Base-by-base conservation (phyloP, 73 alveolate genomes). In the Stentor roeselii region DNA sequence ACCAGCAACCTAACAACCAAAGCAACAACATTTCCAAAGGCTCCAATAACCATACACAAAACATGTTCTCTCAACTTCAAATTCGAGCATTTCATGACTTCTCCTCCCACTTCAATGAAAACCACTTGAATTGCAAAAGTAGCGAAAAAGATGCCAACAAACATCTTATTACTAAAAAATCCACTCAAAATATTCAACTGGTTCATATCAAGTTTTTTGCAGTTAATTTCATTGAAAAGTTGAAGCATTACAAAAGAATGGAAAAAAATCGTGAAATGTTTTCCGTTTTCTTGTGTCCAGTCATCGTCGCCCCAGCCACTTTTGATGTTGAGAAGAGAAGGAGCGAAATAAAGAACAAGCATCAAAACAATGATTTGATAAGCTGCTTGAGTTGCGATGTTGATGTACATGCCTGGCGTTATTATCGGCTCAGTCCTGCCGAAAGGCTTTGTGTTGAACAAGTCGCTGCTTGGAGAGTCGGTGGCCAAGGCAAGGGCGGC, bases 401-500 rank as follows among this genome's bases (percentile, higher is more conserved):
- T 97, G 83, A 95, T 96, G 86, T 94, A 88, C 99, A 96, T 96
- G 78, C 87, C 94, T 30, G 97, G 91, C 60, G 98, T 92, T 82
- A 96, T 95, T 42, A 96, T 96, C 14, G 80, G 37, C 42, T 95
- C 93, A 84, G 92, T 91, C 92, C 98, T 91, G 61, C 90, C 83
- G 82, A 95, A 91, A 3, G 99, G 99, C 59, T 82, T 87, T 91
- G 93, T 86, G 41, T 80, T 59, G 39, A 95, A 87, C 74, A 95
- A 84, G n/a, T 89, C 94, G 27, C 83, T 91, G 60, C 84, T 76
- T 35, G 99, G 99, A 42, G 99, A 98, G 76, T 95, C 99, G 39
- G 99, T 95, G 11, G 99, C 98, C 60, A 95, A 91, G 59, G 99
- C 98, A 14, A 95, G 82, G 3, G 99, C 95, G 42, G 98, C 98